Conservation (phyloP, 129 eudicot species). For the Flaveria bidentis region DNA sequence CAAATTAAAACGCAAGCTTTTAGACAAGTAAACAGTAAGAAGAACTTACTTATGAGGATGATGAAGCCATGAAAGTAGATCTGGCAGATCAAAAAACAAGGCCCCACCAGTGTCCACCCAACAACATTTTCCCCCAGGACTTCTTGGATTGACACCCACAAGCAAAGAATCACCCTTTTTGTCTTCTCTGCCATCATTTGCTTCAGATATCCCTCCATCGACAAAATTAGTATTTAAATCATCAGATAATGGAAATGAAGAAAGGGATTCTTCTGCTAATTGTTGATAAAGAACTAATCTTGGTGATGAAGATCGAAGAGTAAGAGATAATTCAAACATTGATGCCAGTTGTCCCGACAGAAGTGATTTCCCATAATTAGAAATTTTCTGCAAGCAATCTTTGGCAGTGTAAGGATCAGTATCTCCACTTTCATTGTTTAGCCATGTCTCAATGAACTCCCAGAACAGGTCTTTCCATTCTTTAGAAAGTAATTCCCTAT, state of each 20-base stretch:
- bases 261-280: constrained; percentile 87
- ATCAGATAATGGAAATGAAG: constrained; percentile 80
- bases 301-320: constrained; percentile 95
- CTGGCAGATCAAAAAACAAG: constrained; percentile 67
- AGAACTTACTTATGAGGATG: constrained; percentile 57
- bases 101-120: constrained; percentile 98
- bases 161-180: constrained; percentile 48
- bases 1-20: neutral
- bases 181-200: constrained; percentile 38
- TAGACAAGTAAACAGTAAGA: constrained; percentile 7
- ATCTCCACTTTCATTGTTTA: constrained; percentile 41
- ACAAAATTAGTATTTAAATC: constrained; percentile 43
- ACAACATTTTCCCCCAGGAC: constrained; percentile 85
- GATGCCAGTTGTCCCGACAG: constrained; percentile 69
- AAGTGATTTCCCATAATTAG: constrained; percentile 63
- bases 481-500: constrained; percentile 82
- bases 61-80: constrained; percentile 65
- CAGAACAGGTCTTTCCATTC: constrained; percentile 86
- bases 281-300: constrained; percentile 87
- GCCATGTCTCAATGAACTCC: constrained; percentile 85
- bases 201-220: constrained; percentile 45
- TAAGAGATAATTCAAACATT: constrained; percentile 76
- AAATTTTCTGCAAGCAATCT: constrained; percentile 74
- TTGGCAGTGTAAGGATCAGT: constrained; percentile 61
- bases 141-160: constrained; percentile 57